Evolutionary conservation across 768 basidiomycete species (phyloP), one percentile per base, ranked within the genome.

Genomic region (Podaxis sp.): DNA sequence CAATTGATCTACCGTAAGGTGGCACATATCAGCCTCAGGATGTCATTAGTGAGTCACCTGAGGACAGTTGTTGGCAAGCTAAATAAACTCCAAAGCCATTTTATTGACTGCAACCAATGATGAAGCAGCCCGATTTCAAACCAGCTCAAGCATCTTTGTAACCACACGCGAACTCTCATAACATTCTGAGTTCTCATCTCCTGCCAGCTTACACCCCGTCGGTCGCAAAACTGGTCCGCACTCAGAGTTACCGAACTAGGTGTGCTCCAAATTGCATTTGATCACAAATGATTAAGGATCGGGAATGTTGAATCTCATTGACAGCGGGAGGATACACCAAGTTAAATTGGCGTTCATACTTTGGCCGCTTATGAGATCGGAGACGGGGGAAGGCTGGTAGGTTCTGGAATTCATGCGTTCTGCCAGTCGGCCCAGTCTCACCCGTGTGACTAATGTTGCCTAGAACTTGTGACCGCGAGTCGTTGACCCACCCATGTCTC

Each of bases 181-280:
- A 42, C 7, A 32, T 32, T 9, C 42, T 7, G 42, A 18, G n/a
- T n/a, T 46, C 40, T 32, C 35, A 27, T 38, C 38, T 32, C 38
- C 38, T 50, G n/a, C 37, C 14, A 16, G 11, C 50, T 53, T 35
- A 50, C 36, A 25, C 51, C 50, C n/a, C 23, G 35, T 54, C 59
- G 59, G 59, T 36, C 51, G 59, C 51, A 42, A 44, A 53, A 44
- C 35, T 60, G 13, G 32, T 52, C 59, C 59, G 59, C 21, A n/a
- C 16, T n/a, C 50, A 36, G n/a, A 37, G 44, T 27, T 27, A 36
- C 59, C 50, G 59, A 32, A 32, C 48, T 16, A 44, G 44, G 44
- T 2, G 18, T 37, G 42, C 14, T 5, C n/a, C 6, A 25, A 21
- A 46, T 32, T 32, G 32, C 7, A 28, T 57, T 47, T 7, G 18